These are phyloP conservation scores for Nicotiana knightiana DNA, from an alignment of 257 asterid genomes.

Conservation along the genomic window DNA sequence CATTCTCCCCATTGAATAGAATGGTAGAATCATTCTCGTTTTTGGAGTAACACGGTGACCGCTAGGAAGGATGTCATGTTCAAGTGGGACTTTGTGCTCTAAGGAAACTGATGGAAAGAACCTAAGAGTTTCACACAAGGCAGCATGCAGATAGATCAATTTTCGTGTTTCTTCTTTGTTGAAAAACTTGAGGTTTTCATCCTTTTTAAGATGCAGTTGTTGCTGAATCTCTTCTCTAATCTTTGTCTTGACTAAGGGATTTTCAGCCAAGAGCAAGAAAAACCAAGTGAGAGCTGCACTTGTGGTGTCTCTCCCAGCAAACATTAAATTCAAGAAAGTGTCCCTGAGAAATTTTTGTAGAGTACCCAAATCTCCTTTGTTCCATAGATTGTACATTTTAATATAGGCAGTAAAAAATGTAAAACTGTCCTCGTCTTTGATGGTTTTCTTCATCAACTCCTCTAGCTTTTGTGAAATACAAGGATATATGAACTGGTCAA, in stretches of 20 bases:
- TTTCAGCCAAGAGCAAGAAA: not conserved
- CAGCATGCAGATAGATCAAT: slow-evolving; percentile 6
- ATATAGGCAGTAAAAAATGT: not conserved
- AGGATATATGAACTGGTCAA: slow-evolving; percentile 8
- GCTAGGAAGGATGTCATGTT: not conserved
- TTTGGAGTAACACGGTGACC: not conserved
- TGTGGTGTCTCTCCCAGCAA: slow-evolving; percentile 2
- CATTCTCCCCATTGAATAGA: slow-evolving; percentile 6
- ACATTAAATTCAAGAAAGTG: not conserved
- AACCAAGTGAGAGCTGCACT: slow-evolving; percentile 11
- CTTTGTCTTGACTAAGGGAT: not conserved
- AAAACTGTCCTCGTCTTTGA: not conserved
- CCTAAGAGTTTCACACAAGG: slow-evolving; percentile 4
- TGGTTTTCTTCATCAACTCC: not conserved
- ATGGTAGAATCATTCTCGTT: not conserved
- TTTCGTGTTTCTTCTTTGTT: not conserved
- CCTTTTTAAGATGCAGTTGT: not conserved
- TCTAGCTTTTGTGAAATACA: not conserved
- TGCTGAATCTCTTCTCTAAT: not conserved
- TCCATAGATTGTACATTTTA: not conserved
- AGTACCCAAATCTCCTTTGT: not conserved
- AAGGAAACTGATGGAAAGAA: not conserved
- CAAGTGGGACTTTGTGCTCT: slow-evolving; percentile 2
- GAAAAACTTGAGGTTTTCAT: not conserved
- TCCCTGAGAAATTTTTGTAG: not conserved